phyloP scores from a whole-genome alignment of 306 rosid species.

The Casuarina equisetifolia region DNA sequence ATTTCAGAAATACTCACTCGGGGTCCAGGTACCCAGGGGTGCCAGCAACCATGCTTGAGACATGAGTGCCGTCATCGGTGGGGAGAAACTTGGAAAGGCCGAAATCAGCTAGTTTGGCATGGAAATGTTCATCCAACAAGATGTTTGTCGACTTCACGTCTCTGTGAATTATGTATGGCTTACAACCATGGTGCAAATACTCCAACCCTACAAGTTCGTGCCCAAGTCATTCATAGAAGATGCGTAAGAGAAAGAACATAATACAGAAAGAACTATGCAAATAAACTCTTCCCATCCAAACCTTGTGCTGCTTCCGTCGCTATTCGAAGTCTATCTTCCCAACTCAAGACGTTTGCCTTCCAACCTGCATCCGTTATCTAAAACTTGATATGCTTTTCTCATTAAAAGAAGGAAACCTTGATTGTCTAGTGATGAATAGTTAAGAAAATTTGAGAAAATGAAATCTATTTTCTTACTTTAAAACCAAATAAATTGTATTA shows the following conservation, averaged over 20 bases:
- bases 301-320: constrained; percentile 52
- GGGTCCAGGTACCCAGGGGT: constrained; percentile 47
- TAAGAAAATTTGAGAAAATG: too few relatives aligned
- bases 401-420: background rate
- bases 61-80: constrained; percentile 29
- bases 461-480: too few relatives aligned
- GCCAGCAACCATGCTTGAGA: constrained; percentile 42
- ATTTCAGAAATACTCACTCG: constrained; percentile 29
- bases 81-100: constrained; percentile 42
- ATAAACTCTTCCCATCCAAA: background rate
- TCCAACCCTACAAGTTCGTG: constrained; percentile 41
- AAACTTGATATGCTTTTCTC: background rate
- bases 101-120: constrained; percentile 53
- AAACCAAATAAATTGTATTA: too few relatives aligned
- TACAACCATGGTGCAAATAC: constrained; percentile 56
- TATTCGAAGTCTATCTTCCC: constrained; percentile 52
- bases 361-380: constrained; percentile 9
- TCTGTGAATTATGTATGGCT: constrained; percentile 46
- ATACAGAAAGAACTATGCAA: background rate
- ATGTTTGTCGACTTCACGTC: constrained; percentile 56
- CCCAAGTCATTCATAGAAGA: background rate
- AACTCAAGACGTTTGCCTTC: constrained; percentile 20
- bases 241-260: too few relatives aligned
- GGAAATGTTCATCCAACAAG: constrained; percentile 36
- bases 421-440: background rate